A percentile compares a stretch with the other conserved stretches of the same genome.
Conservation (phyloP, 1,139 yeast species). For the Geotrichum australiense region DNA sequence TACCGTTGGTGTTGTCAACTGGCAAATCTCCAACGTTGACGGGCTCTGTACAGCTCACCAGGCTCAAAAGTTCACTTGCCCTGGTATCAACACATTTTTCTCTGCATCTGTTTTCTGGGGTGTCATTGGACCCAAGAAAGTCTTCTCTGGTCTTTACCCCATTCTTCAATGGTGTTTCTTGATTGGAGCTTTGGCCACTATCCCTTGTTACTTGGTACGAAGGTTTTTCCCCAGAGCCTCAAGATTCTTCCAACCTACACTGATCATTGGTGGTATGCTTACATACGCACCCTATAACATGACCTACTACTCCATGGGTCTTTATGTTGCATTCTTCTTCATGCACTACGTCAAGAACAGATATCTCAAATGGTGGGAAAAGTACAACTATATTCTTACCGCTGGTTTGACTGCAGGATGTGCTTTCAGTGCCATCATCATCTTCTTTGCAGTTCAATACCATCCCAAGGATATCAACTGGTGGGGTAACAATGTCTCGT, state of each 20-base stretch:
- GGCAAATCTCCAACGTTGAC: slow-evolving; percentile 42
- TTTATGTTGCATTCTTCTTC: slow-evolving; percentile 48
- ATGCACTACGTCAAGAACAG: slow-evolving; percentile 43
- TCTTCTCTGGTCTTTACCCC: slow-evolving; percentile 43
- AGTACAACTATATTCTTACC: slow-evolving; percentile 54
- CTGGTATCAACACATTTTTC: slow-evolving; percentile 30
- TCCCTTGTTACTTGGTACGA: slow-evolving; percentile 37
- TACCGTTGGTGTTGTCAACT: slow-evolving; percentile 46
- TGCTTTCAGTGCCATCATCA: slow-evolving; percentile 48
- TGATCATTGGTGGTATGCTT: slow-evolving; percentile 42
- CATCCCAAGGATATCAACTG: slow-evolving; percentile 36
- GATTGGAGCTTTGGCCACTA: slow-evolving; percentile 43
- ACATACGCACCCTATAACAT: slow-evolving; percentile 45
- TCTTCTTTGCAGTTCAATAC: slow-evolving; percentile 42
- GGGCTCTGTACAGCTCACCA: slow-evolving; percentile 44
- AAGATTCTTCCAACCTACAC: slow-evolving; percentile 42
- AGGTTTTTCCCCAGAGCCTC: slow-evolving; percentile 31
- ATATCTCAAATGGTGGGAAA: slow-evolving; percentile 51
- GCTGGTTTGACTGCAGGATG: slow-evolving; percentile 29
- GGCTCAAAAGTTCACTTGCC: slow-evolving; percentile 29
- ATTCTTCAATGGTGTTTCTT: slow-evolving; percentile 44
- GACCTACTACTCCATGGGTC: slow-evolving; percentile 46
- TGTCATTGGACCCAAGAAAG: slow-evolving; percentile 52
- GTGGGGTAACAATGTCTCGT: slow-evolving; percentile 51
- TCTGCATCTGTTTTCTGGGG: slow-evolving; percentile 46